phyloP scores from a whole-genome alignment of 345 rosid species.

The Boechera stricta region DNA sequence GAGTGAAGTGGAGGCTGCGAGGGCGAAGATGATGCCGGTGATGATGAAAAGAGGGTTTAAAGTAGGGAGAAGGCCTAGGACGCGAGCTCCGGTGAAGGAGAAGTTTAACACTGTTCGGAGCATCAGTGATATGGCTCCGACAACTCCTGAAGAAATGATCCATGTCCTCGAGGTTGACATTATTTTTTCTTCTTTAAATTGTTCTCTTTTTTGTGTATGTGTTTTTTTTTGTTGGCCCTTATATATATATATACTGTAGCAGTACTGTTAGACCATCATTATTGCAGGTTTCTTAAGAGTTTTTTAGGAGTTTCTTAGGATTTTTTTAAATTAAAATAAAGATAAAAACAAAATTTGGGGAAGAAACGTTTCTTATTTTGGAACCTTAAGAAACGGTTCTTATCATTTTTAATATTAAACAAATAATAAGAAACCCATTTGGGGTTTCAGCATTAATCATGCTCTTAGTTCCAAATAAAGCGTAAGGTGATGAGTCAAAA shows the following conservation, averaged over 20 bases:
- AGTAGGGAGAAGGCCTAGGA: conserved; percentile 21
- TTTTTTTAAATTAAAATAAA: no score
- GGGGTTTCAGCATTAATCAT: no score
- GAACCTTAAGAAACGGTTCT: no score
- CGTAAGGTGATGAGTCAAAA: no score
- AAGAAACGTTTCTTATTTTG: no score
- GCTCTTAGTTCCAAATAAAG: no score
- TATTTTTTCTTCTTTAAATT: not conserved
- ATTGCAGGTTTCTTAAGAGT: no score
- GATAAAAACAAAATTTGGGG: no score
- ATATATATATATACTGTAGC: not conserved
- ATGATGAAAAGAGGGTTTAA: conserved; percentile 30
- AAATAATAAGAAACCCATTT: no score
- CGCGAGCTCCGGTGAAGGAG: conserved; percentile 33
- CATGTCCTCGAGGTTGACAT: conserved; percentile 39
- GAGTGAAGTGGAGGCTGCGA: conserved; percentile 36
- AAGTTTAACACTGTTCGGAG: conserved; percentile 30
- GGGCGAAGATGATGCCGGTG: conserved; percentile 38
- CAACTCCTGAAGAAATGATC: conserved; percentile 45
- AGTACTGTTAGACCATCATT: no score
- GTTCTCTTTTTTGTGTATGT: not conserved
- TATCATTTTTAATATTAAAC: no score
- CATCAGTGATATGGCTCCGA: conserved; percentile 43
- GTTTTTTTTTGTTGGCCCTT: not conserved
- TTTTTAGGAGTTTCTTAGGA: no score